Evolutionary conservation across 2,329 filamentous ascomycete species (phyloP).

Genomic region (Clonostachys sp.): DNA sequence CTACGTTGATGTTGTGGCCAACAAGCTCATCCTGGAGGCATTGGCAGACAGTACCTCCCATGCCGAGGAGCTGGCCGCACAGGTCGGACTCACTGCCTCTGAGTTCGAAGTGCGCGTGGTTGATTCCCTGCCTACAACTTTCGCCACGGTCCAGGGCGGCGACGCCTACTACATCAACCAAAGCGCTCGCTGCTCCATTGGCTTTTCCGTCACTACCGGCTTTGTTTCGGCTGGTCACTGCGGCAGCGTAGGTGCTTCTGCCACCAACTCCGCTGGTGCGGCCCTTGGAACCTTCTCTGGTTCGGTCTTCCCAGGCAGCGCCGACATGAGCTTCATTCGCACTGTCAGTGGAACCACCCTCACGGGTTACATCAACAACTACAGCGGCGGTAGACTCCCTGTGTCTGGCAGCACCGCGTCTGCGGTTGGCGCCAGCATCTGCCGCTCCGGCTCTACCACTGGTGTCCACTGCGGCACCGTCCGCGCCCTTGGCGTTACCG

Average conservation of each 20-base stretch:
- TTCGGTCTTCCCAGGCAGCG: conserved; percentile 30
- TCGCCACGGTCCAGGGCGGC: conserved; percentile 26
- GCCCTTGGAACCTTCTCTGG: conserved; percentile 26
- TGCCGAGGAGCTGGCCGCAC: conserved; percentile 24
- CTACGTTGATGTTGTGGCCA: conserved; percentile 29
- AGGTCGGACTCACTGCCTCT: conserved; percentile 25
- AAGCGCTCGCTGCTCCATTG: conserved; percentile 26
- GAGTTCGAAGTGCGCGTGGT: conserved; percentile 30
- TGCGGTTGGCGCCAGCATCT: conserved; percentile 26
- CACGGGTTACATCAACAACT: conserved; percentile 24
- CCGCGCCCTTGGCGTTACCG: conserved; percentile 23
- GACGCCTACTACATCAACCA: conserved; percentile 29
- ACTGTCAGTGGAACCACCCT: conserved; percentile 24
- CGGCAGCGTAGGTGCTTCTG: conserved; percentile 19
- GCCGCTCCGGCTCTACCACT: conserved; percentile 34
- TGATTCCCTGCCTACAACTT: conserved; percentile 21
- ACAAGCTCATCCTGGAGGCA: conserved; percentile 32
- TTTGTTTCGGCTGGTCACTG: conserved; percentile 35
- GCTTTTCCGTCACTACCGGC: conserved; percentile 31
- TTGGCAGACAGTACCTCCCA: conserved; percentile 24
- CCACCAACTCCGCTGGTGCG: conserved; percentile 21
- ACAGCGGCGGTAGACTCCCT: conserved; percentile 20
- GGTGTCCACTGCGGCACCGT: conserved; percentile 31
- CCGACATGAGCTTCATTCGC: conserved; percentile 29
- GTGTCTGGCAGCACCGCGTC: conserved; percentile 30